Evolutionary conservation across 176 grass and related monocot species (phyloP).

Genomic region (Carex myosuroides): DNA sequence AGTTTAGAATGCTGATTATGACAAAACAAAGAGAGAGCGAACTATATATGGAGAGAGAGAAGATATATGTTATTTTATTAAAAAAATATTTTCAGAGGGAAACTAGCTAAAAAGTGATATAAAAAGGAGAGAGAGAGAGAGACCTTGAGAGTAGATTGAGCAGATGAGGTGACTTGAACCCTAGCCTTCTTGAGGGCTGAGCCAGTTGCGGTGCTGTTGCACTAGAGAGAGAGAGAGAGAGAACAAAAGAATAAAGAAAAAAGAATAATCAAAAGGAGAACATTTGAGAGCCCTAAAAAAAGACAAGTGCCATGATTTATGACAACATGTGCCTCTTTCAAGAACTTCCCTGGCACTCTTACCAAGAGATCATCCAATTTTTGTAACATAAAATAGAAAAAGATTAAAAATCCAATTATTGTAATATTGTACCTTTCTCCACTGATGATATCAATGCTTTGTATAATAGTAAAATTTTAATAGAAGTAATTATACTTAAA

Average conservation of each 20-base stretch:
- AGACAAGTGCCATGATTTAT: slow-evolving; percentile 29
- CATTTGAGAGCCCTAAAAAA: slow-evolving; percentile 18
- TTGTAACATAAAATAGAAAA: slow-evolving; percentile 12
- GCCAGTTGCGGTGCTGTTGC: slow-evolving; percentile 67
- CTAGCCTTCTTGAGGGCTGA: slow-evolving; percentile 81
- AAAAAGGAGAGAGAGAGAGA: slow-evolving; percentile 22
- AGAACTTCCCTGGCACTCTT: slow-evolving; percentile 40
- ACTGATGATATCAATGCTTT: slow-evolving; percentile 11
- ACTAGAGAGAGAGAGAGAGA: slow-evolving; percentile 43
- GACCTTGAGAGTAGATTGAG: slow-evolving; percentile 80
- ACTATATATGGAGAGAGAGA: slow-evolving; percentile 1
- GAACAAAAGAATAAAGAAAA: slow-evolving; percentile 45
- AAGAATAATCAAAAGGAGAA: slow-evolving; percentile 45
- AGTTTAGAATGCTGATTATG: background rate
- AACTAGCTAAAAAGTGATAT: slow-evolving; percentile 22
- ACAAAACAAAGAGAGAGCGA: background rate
- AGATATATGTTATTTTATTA: background rate
- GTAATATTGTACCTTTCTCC: background rate
- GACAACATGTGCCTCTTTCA: slow-evolving; percentile 42
- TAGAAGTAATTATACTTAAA: slow-evolving; percentile 33
- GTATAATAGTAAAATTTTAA: slow-evolving; percentile 13
- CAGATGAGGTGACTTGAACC: slow-evolving; percentile 70
- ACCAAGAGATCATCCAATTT: slow-evolving; percentile 54
- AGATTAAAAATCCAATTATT: background rate
- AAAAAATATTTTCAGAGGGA: background rate